Percentiles rank a stretch among this genome's conserved stretches.
Conservation (phyloP, 176 grass and related monocot genomes). For the Hsuehochloa calcarea region DNA sequence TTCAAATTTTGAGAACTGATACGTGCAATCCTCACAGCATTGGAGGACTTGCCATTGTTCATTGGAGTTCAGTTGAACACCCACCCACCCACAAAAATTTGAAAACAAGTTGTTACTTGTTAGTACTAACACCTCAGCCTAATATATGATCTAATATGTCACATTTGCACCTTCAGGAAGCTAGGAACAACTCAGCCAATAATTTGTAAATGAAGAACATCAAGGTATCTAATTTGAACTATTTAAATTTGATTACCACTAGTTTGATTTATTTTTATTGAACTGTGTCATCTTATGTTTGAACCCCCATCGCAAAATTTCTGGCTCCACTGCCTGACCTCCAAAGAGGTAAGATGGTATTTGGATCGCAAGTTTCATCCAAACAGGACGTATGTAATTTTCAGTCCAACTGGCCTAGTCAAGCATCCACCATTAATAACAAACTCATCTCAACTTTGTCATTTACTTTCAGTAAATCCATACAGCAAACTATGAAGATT, state of each 20-base stretch:
- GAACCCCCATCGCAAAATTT: neutral
- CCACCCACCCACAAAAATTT: neutral
- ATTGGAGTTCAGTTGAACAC: neutral
- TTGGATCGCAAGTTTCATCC: neutral
- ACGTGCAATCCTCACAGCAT: neutral
- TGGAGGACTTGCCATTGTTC: neutral
- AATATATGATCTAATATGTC: neutral
- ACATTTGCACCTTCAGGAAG: neutral
- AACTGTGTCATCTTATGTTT: neutral
- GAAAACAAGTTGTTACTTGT: neutral
- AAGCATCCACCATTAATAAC: neutral
- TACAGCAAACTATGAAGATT: neutral
- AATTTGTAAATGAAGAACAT: neutral
- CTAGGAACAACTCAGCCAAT: neutral
- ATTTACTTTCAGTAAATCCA: neutral
- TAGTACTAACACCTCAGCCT: neutral
- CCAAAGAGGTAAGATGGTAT: neutral
- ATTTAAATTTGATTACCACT: neutral
- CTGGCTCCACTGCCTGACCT: neutral
- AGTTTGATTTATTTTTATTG: neutral
- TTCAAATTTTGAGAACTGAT: neutral
- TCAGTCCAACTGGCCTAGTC: neutral
- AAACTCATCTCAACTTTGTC: neutral
- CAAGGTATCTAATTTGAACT: neutral
- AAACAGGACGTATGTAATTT: neutral